Evolutionary conservation across 2,329 filamentous ascomycete genomes (phyloP).

Genomic region (Xenoacremonium recifei): DNA sequence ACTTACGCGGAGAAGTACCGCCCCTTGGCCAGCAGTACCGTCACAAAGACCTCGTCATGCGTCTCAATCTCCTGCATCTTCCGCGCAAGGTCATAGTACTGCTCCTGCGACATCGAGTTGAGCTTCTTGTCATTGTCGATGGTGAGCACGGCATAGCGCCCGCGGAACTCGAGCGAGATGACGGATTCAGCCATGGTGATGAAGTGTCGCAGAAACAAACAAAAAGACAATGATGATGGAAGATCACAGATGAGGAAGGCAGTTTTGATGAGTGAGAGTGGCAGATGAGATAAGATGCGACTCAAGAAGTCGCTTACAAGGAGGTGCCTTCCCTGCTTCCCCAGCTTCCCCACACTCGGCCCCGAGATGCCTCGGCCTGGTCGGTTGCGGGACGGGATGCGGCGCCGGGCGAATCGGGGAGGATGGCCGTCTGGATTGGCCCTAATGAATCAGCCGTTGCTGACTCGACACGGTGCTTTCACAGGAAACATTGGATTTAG

Average conservation of each 20-base stretch:
- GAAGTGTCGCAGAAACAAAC: no score
- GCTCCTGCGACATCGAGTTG: conserved; percentile 70
- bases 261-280: no score
- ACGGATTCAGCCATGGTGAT: conserved; percentile 23
- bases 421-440: no score
- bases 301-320: no score
- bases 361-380: conserved; percentile 20
- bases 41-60: conserved; percentile 79
- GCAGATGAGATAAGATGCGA: no score
- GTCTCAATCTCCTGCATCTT: conserved; percentile 74
- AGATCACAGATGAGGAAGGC: no score
- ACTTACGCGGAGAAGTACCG: conserved; percentile 82
- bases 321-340: no score
- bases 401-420: no score
- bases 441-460: conserved; percentile 6
- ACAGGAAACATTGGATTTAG: no score
- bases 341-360: conserved; percentile 19
- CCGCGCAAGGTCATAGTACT: conserved; percentile 76
- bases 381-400: conserved; percentile 7
- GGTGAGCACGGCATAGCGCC: conserved; percentile 68
- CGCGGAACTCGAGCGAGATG: conserved; percentile 39
- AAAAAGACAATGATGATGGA: no score
- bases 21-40: conserved; percentile 81
- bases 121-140: conserved; percentile 85
- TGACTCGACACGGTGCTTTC: no score